Percentiles rank a stretch among this genome's conserved stretches.
These are phyloP conservation scores for Sugiyamaella paludigena DNA, from an alignment of 1,139 yeast species.

Conservation along the genomic window DNA sequence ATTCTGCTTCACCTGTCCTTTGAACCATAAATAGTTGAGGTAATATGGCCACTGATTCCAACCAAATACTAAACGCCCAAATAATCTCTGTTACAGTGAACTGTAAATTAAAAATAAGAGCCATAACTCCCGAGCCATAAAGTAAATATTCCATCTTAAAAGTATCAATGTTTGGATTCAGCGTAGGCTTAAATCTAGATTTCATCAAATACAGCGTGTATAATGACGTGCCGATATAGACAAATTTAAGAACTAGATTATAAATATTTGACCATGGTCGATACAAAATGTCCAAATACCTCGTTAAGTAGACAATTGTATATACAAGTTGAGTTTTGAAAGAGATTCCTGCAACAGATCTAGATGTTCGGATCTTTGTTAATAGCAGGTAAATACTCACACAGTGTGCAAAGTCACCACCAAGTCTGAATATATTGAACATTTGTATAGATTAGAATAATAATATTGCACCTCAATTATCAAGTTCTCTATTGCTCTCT, in stretches of 20 bases:
- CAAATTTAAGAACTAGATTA: slow-evolving; percentile 74
- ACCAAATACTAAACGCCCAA: slow-evolving; percentile 42
- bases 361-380: slow-evolving; percentile 61
- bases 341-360: slow-evolving; percentile 80
- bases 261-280: slow-evolving; percentile 55
- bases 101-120: slow-evolving; percentile 64
- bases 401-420: slow-evolving; percentile 69
- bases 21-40: slow-evolving; percentile 92
- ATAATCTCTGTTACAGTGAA: slow-evolving; percentile 56
- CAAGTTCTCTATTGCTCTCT: too few species aligned
- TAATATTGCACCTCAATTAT: too few species aligned
- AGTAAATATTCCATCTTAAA: slow-evolving; percentile 73
- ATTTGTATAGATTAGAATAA: too few species aligned
- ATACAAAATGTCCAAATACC: slow-evolving; percentile 72
- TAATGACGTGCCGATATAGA: slow-evolving; percentile 70
- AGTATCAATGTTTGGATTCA: slow-evolving; percentile 64
- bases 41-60: slow-evolving; percentile 85
- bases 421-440: slow-evolving; percentile 17
- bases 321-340: slow-evolving; percentile 84
- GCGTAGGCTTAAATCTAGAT: slow-evolving; percentile 52
- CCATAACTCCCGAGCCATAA: slow-evolving; percentile 58
- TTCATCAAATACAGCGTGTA: slow-evolving; percentile 76
- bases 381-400: slow-evolving; percentile 74
- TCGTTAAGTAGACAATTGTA: slow-evolving; percentile 69
- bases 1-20: slow-evolving; percentile 84